Evolutionary conservation across 768 basidiomycete species (phyloP).

Genomic region (Mycena epipterygia): DNA sequence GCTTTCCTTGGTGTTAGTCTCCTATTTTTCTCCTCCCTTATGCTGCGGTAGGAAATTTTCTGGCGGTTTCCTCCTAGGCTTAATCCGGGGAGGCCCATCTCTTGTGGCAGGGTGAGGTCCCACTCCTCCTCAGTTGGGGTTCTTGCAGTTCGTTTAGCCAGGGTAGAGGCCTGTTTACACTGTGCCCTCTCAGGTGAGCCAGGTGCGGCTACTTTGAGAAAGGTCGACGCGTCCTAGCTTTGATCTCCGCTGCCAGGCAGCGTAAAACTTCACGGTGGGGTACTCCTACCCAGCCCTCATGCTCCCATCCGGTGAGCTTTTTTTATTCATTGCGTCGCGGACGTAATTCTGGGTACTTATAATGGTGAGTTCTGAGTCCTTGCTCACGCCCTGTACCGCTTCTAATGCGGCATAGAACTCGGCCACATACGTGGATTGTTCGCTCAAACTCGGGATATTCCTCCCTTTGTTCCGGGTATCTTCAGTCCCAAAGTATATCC

Average conservation of each 20-base stretch:
- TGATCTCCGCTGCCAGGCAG: too few species aligned
- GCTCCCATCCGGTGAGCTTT: background rate
- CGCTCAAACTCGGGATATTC: background rate
- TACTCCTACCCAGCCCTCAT: background rate
- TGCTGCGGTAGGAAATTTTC: background rate
- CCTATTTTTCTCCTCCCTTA: constrained; percentile 7
- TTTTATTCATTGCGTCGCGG: background rate
- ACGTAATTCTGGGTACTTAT: background rate
- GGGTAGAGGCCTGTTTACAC: background rate
- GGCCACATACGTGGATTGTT: background rate
- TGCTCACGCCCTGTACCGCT: background rate
- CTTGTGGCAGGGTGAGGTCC: background rate
- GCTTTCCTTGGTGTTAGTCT: background rate
- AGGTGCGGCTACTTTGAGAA: background rate
- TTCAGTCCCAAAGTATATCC: background rate
- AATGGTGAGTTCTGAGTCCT: background rate
- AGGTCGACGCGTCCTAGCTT: too few species aligned
- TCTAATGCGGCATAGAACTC: background rate
- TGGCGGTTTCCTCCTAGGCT: background rate
- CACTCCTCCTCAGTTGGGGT: background rate
- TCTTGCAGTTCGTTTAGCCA: background rate
- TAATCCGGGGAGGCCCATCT: background rate
- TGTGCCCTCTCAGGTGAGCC: background rate
- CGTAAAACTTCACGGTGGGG: too few species aligned
- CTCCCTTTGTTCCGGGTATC: background rate